These are phyloP conservation scores for Psidium guajava DNA, from an alignment of 345 rosid genomes.

Conservation along the genomic window DNA sequence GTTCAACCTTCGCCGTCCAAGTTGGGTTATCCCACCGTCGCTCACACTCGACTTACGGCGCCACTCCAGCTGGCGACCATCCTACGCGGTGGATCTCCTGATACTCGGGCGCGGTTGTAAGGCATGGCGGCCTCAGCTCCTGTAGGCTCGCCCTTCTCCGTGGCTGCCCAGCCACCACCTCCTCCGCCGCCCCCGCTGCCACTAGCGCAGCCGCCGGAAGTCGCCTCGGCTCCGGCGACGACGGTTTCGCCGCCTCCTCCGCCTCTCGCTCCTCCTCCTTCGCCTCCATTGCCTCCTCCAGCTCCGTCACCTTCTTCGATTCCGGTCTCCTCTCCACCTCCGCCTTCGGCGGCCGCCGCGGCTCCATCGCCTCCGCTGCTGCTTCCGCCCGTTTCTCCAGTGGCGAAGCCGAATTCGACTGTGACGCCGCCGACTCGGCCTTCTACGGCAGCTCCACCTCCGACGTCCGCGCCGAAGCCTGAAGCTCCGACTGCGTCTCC, in stretches of 20 bases:
- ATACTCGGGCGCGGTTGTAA: neutral
- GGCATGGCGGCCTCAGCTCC: neutral
- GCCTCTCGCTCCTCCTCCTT: neutral
- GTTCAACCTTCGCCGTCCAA: neutral
- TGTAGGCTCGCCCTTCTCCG: neutral
- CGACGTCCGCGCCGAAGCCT: neutral
- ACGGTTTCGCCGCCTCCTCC: neutral
- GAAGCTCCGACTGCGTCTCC: neutral
- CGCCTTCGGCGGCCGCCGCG: neutral
- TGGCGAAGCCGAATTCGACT: slow-evolving; percentile 1
- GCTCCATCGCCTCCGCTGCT: neutral
- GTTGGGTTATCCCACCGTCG: neutral
- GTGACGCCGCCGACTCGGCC: neutral
- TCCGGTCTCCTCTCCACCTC: neutral
- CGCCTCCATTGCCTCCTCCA: neutral
- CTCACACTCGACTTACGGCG: neutral
- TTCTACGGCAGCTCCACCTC: neutral
- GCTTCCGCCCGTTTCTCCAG: neutral
- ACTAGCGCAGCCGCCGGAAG: neutral
- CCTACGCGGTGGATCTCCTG: too few relatives aligned
- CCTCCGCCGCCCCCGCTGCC: neutral
- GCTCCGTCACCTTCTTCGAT: neutral
- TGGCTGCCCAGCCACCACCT: neutral
- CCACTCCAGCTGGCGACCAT: too few relatives aligned
- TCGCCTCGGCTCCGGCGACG: neutral